These are phyloP conservation scores for Acanthamoeba healyi DNA, from an alignment of 208 protist genomes.

Conservation along the genomic window DNA sequence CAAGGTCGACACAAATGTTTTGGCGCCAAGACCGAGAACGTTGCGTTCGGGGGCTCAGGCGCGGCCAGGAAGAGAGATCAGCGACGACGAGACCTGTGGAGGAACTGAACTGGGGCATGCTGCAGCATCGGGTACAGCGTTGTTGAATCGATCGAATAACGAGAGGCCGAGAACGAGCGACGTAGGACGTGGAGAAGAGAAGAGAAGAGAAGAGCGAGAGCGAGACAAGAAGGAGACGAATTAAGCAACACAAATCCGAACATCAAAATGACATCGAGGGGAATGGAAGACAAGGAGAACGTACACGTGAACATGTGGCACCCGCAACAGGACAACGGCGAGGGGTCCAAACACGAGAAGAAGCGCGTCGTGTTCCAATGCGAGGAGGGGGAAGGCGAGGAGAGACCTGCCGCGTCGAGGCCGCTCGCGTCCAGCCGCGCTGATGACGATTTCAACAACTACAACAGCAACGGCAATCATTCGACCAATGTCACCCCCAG, in stretches of 20 bases:
- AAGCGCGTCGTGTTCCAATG: conserved; percentile 16
- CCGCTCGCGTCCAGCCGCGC: not conserved
- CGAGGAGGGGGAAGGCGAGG: not conserved
- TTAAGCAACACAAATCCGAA: not conserved
- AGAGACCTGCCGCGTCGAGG: too few species aligned
- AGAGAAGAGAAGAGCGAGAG: not conserved
- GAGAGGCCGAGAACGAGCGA: too few species aligned
- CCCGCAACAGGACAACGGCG: not conserved
- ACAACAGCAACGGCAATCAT: too few species aligned
- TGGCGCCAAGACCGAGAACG: not conserved
- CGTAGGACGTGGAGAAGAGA: not conserved
- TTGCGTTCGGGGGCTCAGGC: not conserved
- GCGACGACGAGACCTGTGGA: not conserved
- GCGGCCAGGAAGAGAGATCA: too few species aligned
- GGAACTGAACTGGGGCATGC: too few species aligned
- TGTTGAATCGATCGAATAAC: not conserved
- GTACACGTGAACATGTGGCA: not conserved
- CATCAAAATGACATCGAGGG: not conserved
- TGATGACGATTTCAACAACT: not conserved
- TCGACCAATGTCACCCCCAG: conserved; percentile 24
- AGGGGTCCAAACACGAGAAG: not conserved
- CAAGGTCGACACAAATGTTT: not conserved
- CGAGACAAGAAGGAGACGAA: not conserved
- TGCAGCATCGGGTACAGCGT: not conserved
- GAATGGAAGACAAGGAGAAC: conserved; percentile 53